Conservation (phyloP, 1,284 basidiomycete genomes). For the Malassezia dermatis region DNA sequence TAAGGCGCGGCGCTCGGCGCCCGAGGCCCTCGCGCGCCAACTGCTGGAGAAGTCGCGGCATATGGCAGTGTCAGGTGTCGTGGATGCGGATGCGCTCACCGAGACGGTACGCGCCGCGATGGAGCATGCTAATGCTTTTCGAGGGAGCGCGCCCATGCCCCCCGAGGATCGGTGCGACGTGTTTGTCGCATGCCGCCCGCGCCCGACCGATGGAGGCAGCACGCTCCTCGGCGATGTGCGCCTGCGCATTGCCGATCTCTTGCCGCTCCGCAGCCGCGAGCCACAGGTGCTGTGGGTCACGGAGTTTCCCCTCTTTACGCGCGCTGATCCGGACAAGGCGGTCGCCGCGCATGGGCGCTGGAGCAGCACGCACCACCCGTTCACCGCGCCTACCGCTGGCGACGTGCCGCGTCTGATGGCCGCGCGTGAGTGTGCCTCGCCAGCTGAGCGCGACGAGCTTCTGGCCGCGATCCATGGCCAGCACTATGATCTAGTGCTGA, state of each 20-base stretch:
- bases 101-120: constrained; percentile 46
- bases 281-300: constrained; percentile 91
- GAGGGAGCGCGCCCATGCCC: constrained; percentile 49
- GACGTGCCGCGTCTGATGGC: constrained; percentile 65
- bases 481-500: constrained; percentile 92
- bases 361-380: constrained; percentile 85
- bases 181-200: constrained; percentile 18
- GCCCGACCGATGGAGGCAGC: constrained; percentile 61
- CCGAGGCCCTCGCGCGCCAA: constrained; percentile 25
- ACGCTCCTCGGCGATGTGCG: constrained; percentile 68
- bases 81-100: constrained; percentile 14
- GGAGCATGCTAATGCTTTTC: constrained; percentile 37
- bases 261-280: constrained; percentile 47
- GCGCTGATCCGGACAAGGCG: constrained; percentile 74
- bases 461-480: constrained; percentile 61
- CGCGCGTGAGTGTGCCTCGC: not conserved
- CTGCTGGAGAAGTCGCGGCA: constrained; percentile 30
- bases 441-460: not conserved
- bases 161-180: constrained; percentile 28
- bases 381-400: constrained; percentile 85
- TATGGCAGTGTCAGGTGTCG: constrained; percentile 17
- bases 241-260: constrained; percentile 57
- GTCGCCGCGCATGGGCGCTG: constrained; percentile 62
- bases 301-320: constrained; percentile 87
- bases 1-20: constrained; percentile 12